Evolutionary conservation across 345 rosid species (phyloP), one percentile per base, ranked within the genome.

Genomic region (Linum usitatissimum): DNA sequence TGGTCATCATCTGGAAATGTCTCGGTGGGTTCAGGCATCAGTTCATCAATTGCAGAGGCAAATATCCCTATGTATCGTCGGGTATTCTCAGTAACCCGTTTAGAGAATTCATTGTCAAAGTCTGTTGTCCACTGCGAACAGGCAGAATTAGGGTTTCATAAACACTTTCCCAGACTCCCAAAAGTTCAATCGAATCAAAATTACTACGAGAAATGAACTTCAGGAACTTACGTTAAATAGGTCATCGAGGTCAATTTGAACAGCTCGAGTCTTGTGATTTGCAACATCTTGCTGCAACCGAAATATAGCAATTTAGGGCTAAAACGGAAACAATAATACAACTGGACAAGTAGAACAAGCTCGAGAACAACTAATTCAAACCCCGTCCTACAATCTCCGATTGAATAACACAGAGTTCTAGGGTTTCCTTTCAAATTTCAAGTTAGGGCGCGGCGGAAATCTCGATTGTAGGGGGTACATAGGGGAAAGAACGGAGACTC

Each of bases 1-100:
- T 84, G 94, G 60, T 87, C 97, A 70, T 90, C 97, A 68, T 90
- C 99, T 3, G 78, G 88, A 75, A 90, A 81, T 0, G 90, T 84
- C 79, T 90, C 97, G 0, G 90, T 90, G 54, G 97, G 86, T 73
- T 83, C 96, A 0, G 99, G 99, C 76, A 93, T 70, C 49, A 87
- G 64, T 68, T 87, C 96, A 4, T 93, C 99, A 19, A 87, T 72
- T 23, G 95, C 96, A 66, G 83, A 60, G 7, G 89, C 78, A 48
- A 93, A 90, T 57, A 87, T 73, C 20, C 84, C 86, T 54, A 93
- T 72, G 39, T 93, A 93, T 17, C 97, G 76, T n/a, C 95, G 88
- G 9, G 99, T 84, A 68, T 93, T 93, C 72, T 86, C 95, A 42
- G 87, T 90, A 64, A 93, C 72, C 28, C 97, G 84, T 68, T 77